phyloP scores from a whole-genome alignment of 2,329 filamentous ascomycete species.

The Lachnellula hyalina region DNA sequence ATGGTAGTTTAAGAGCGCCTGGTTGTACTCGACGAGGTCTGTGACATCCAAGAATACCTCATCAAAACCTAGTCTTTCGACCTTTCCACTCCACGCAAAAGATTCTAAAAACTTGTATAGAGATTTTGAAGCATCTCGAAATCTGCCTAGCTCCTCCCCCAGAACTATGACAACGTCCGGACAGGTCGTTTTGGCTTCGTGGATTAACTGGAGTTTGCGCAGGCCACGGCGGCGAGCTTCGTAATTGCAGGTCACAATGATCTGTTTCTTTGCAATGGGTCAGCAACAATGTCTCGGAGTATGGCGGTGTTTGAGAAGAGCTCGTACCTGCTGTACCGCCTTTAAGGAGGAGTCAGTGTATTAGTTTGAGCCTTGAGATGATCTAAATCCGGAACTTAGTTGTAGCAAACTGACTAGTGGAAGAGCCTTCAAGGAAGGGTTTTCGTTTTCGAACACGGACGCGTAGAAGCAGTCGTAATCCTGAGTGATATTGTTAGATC shows the following conservation, averaged over 20 bases:
- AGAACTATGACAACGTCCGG: constrained; percentile 81
- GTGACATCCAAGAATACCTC: constrained; percentile 74
- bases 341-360: constrained; percentile 13
- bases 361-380: neutral
- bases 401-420: constrained; percentile 64
- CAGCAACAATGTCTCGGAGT: neutral
- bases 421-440: constrained; percentile 64
- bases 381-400: neutral
- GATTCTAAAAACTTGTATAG: constrained; percentile 68
- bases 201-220: constrained; percentile 79
- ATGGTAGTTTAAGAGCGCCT: constrained; percentile 61
- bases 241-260: constrained; percentile 91
- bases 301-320: constrained; percentile 1
- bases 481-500: constrained; percentile 34
- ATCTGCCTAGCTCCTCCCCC: constrained; percentile 79
- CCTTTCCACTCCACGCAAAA: constrained; percentile 72
- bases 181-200: constrained; percentile 72
- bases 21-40: constrained; percentile 79
- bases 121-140: constrained; percentile 79
- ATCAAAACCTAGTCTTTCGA: constrained; percentile 83
- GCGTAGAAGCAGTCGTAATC: constrained; percentile 94
- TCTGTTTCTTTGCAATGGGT: constrained; percentile 67
- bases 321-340: constrained; percentile 31
- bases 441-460: constrained; percentile 74
- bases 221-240: constrained; percentile 70